Conservation (phyloP, 2,329 filamentous ascomycete genomes). For the Pseudocercospora vitis region DNA sequence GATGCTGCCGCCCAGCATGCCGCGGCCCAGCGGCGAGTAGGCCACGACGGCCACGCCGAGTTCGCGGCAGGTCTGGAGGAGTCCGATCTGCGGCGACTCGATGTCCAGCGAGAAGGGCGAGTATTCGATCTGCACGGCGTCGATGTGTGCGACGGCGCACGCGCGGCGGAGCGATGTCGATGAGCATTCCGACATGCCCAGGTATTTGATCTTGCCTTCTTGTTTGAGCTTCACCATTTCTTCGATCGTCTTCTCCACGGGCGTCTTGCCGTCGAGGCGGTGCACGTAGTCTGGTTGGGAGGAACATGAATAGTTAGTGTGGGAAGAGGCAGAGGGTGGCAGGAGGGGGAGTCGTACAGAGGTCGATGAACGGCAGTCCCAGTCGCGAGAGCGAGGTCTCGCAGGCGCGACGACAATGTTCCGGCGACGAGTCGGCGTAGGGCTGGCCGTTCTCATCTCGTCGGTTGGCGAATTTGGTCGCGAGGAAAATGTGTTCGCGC, state of each 20-base stretch:
- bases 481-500: conserved; percentile 52
- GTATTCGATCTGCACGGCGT: conserved; percentile 55
- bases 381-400: conserved; percentile 44
- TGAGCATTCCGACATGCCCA: conserved; percentile 57
- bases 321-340: not conserved
- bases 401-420: conserved; percentile 44
- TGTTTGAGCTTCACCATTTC: conserved; percentile 51
- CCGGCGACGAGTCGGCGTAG: conserved; percentile 42
- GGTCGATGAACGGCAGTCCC: conserved; percentile 43
- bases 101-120: conserved; percentile 57
- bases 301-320: too few species aligned
- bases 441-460: conserved; percentile 41
- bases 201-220: conserved; percentile 58
- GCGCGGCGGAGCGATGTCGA: conserved; percentile 54
- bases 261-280: conserved; percentile 46
- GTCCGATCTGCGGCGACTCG: conserved; percentile 51
- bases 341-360: conserved; percentile 32
- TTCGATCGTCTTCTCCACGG: conserved; percentile 51
- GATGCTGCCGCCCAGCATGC: conserved; percentile 56
- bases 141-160: conserved; percentile 51
- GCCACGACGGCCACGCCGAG: conserved; percentile 59
- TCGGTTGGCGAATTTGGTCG: conserved; percentile 54
- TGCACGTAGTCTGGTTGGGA: conserved; percentile 40
- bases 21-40: conserved; percentile 61
- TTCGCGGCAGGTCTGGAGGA: conserved; percentile 58